Evolutionary conservation across 257 asterid genomes (phyloP).

Genomic region (Lycium ferocissimum): DNA sequence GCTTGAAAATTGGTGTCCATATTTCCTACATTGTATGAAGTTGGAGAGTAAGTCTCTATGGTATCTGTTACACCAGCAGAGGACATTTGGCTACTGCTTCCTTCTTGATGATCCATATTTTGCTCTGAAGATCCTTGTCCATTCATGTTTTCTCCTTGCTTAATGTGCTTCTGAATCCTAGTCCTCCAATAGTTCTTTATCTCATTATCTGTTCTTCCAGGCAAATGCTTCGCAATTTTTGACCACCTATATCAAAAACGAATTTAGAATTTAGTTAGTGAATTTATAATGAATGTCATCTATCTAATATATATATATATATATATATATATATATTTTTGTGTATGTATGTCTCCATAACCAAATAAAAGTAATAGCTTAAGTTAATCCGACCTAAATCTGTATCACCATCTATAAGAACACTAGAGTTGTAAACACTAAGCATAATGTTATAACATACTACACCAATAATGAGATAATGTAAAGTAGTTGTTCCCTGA

Average conservation of each 20-base stretch:
- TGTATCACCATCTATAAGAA: too few relatives aligned
- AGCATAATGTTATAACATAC: not conserved
- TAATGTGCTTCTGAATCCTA: constrained; percentile 83
- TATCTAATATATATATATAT: too few relatives aligned
- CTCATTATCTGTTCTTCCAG: constrained; percentile 93
- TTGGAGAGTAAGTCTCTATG: constrained; percentile 72
- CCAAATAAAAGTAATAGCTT: too few relatives aligned
- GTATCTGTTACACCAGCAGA: constrained; percentile 42
- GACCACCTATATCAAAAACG: constrained; percentile 64
- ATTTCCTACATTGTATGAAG: constrained; percentile 52
- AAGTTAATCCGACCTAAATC: too few relatives aligned
- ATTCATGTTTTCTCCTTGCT: constrained; percentile 32
- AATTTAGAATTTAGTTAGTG: not conserved
- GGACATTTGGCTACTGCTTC: constrained; percentile 66
- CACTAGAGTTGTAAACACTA: too few relatives aligned
- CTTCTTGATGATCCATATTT: constrained; percentile 48
- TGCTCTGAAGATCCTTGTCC: constrained; percentile 55
- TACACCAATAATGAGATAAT: not conserved
- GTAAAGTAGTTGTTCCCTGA: not conserved
- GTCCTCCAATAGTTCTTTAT: constrained; percentile 96
- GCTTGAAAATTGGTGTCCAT: constrained; percentile 54
- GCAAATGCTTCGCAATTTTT: constrained; percentile 88
- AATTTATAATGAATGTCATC: not conserved
- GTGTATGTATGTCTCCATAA: too few relatives aligned
- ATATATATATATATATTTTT: not conserved